Evolutionary conservation across 441 rosid species (phyloP), one percentile per base, ranked within the genome.

Genomic region (Mallotus repandus): DNA sequence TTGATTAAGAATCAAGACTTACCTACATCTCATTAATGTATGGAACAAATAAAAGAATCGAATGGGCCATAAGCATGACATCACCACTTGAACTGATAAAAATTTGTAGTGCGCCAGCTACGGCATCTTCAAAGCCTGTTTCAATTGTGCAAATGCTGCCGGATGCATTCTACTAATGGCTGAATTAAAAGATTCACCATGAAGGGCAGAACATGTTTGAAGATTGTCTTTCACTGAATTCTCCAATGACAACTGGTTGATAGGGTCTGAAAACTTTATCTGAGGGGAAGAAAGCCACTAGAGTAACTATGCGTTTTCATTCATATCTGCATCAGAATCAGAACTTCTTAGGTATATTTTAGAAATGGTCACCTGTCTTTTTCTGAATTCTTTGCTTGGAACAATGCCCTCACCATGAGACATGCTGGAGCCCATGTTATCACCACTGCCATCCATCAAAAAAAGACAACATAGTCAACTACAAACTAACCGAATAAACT

Each of bases 51-150:
- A 66, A 76, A 71, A 74, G 61, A 56, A 71, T 65, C 66, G 76
- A 52, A 21, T 49, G 18, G 72, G 25, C 69, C 65, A 60, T 60
- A 59, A 74, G 75, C 70, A 68, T 56, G 78, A 79, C 66, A 75
- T 53, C 66, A 59, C 69, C 13, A 61, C 66, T 71, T 50, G 49
- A 13, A 48, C 71, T 63, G 57, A 21, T 54, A 50, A 62, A 69
- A 64, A 74, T 62, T 67, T 54, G 72, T 52, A 59, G 16, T 12
- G 68, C 53, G 57, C 41, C n/a, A 35, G 60, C 88, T 92, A 93
- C 3, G 86, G 86, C 85, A 96, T 88, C 88, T 93, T 93, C 82
- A 93, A 81, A 35, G 96, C 99, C 82, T 92, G 92, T 83, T 96
- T 93, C 86, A 96, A 81, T 80, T 93, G 98, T 62, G 93, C 83